These are phyloP conservation scores for Mycena metata DNA, from an alignment of 768 basidiomycete genomes.

Conservation along the genomic window DNA sequence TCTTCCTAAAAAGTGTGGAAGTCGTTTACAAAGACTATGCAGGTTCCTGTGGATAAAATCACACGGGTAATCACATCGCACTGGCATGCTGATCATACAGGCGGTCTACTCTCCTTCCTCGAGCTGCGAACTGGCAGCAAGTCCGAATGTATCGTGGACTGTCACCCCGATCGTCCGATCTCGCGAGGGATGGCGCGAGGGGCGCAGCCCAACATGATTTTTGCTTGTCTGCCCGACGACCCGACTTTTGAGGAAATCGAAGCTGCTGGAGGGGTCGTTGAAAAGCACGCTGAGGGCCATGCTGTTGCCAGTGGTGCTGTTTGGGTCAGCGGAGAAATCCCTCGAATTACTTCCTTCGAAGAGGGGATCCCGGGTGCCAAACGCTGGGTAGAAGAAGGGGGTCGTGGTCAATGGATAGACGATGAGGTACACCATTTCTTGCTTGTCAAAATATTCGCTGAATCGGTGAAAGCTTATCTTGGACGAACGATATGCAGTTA, in stretches of 20 bases:
- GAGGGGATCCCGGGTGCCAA: slow-evolving; percentile 75
- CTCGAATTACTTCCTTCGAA: slow-evolving; percentile 78
- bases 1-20: too few relatives aligned
- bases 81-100: slow-evolving; percentile 83
- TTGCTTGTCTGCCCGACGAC: slow-evolving; percentile 74
- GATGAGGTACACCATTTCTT: slow-evolving; percentile 62
- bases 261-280: slow-evolving; percentile 65
- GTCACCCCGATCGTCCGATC: slow-evolving; percentile 82
- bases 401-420: slow-evolving; percentile 63
- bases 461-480: slow-evolving; percentile 70
- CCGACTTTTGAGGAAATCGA: slow-evolving; percentile 80
- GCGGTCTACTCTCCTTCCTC: slow-evolving; percentile 79
- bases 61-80: slow-evolving; percentile 79
- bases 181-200: slow-evolving; percentile 82
- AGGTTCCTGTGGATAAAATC: slow-evolving; percentile 65
- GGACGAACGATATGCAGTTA: slow-evolving; percentile 84
- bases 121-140: slow-evolving; percentile 52
- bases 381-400: slow-evolving; percentile 65
- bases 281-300: slow-evolving; percentile 72
- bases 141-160: slow-evolving; percentile 67
- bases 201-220: slow-evolving; percentile 67
- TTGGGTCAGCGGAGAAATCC: slow-evolving; percentile 87
- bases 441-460: slow-evolving; percentile 5
- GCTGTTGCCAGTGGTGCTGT: slow-evolving; percentile 71
- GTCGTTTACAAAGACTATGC: too few relatives aligned